Conservation (phyloP, 768 basidiomycete genomes). For the Rhodotorula taiwanensis region DNA sequence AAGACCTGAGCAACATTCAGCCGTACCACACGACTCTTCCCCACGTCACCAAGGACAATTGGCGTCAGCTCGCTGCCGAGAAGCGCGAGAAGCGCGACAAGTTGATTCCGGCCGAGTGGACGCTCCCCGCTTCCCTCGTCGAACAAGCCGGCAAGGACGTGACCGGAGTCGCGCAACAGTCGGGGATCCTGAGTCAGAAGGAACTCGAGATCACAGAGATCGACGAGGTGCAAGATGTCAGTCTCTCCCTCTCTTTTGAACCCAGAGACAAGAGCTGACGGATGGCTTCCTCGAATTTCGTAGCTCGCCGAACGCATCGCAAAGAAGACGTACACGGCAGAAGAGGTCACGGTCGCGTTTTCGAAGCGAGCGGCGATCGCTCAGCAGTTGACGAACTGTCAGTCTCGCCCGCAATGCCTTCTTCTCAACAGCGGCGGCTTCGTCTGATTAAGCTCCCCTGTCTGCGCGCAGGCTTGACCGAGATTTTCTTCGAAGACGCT, state of each 20-base stretch:
- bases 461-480: background rate
- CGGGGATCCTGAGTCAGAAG: background rate
- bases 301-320: conserved; percentile 9
- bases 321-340: background rate
- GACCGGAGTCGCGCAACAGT: background rate
- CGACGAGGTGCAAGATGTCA: conserved; percentile 10
- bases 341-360: background rate
- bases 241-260: background rate
- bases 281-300: no score
- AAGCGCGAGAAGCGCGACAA: conserved; percentile 4
- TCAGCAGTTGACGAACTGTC: conserved; percentile 5
- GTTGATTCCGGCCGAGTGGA: conserved; percentile 18
- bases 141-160: background rate
- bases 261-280: no score
- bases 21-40: conserved; percentile 14
- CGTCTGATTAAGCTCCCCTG: rapidly evolving
- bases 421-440: no score
- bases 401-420: background rate
- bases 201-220: conserved; percentile 12
- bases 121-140: background rate
- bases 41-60: conserved; percentile 28
- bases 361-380: conserved; percentile 1
- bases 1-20: background rate
- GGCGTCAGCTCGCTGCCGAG: conserved; percentile 16
- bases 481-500: conserved; percentile 55